Base-by-base conservation (phyloP, 176 grass and related monocot genomes). In the Elaeis guineensis region DNA sequence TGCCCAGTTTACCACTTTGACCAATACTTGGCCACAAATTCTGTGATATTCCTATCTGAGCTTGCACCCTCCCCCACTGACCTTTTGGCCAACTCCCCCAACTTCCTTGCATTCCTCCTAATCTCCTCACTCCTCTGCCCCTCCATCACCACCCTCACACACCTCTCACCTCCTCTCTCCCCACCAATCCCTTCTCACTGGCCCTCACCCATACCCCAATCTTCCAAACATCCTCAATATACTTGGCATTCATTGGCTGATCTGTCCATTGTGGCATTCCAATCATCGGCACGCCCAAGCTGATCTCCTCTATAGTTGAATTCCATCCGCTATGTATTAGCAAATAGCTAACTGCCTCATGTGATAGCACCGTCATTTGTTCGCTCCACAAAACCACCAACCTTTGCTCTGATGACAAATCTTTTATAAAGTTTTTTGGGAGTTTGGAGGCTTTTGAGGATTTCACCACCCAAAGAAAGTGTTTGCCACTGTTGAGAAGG, bases 401-500 rank as follows among this genome's bases (percentile, higher is more conserved):
- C 3, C 52, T 26, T 12, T 4, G 15, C 21, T 17, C 21, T 2
- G 22, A 16, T 19, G 5, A n/a, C 49, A 5, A 4, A 26, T 12
- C 25, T 1, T 22, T 1, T 2, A 18, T 1, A 19, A 68, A 68
- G 3, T 6, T 52, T 9, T 24, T 5, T 3, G 52, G 65, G 7
- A 68, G 65, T 4, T 51, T 54, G 17, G 8, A 14, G n/a, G 6
- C 9, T 18, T 55, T n/a, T 0, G 25, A 51, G 25, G 26, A n/a
- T 15, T 26, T 25, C 21, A 68, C 51, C 21, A 56, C 52, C 65
- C 52, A 95, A 19, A 87, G 55, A 60, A 95, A 90, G 0, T 73
- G 77, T 4, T 65, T 77, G 30, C 70, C 66, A 11, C 73, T 59
- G 74, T 70, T 57, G 5, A 80, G 39, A 18, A 95, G 83, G 21